Evolutionary conservation across 192 early-diverging fungal genomes (phyloP).

Genomic region (Phlyctochytrium planicorne): DNA sequence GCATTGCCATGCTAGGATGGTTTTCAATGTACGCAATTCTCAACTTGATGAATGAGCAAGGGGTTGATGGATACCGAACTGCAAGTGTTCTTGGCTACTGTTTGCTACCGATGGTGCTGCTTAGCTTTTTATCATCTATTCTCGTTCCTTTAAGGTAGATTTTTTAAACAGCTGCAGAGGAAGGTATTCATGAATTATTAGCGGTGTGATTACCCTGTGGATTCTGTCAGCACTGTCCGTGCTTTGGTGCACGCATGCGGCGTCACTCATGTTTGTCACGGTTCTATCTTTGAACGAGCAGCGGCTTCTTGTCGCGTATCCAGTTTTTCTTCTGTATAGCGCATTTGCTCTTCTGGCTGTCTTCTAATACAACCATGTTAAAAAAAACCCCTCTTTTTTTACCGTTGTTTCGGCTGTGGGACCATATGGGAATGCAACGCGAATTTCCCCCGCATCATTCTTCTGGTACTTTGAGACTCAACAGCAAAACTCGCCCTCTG

Average conservation of each 20-base stretch:
- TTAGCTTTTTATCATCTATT: too few species aligned
- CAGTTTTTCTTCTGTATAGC: slow-evolving; percentile 86
- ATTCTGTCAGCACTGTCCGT: slow-evolving; percentile 70
- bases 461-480: too few species aligned
- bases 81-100: slow-evolving; percentile 98
- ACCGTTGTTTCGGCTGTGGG: too few species aligned
- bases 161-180: too few species aligned
- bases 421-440: too few species aligned
- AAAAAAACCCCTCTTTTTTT: too few species aligned
- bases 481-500: too few species aligned
- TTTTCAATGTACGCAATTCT: slow-evolving; percentile 82
- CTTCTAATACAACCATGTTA: slow-evolving; percentile 55
- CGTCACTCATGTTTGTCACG: slow-evolving; percentile 91
- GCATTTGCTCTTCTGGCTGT: slow-evolving; percentile 92
- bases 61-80: slow-evolving; percentile 82
- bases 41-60: slow-evolving; percentile 90
- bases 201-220: slow-evolving; percentile 58
- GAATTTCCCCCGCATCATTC: too few species aligned
- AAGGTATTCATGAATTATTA: too few species aligned
- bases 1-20: slow-evolving; percentile 85
- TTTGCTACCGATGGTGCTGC: slow-evolving; percentile 89
- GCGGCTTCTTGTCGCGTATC: slow-evolving; percentile 91
- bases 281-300: slow-evolving; percentile 91
- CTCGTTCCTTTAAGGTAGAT: too few species aligned
- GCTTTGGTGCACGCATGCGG: slow-evolving; percentile 92